Percentiles rank a stretch among this genome's conserved stretches.
Evolutionary conservation across 441 rosid species (phyloP).

Genomic region (Gossypium trilobum): DNA sequence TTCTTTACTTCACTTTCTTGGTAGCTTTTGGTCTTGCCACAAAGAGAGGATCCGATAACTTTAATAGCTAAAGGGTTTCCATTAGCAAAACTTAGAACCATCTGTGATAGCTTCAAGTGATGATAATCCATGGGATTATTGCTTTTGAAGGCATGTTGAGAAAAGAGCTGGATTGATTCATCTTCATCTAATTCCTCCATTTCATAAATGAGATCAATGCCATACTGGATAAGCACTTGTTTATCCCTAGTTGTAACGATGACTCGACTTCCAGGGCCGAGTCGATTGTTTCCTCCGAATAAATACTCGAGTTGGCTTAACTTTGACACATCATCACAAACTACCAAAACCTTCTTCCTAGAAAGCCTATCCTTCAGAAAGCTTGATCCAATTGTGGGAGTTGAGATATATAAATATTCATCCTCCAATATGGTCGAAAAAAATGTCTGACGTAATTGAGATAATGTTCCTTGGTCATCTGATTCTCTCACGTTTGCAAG

Average conservation of each 20-base stretch:
- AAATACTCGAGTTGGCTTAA: too few species aligned
- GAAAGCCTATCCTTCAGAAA: too few species aligned
- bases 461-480: not conserved
- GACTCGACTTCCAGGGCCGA: not conserved
- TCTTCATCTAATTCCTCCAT: not conserved
- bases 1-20: too few species aligned
- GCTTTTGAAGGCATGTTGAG: slow-evolving; percentile 16
- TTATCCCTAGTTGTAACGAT: not conserved
- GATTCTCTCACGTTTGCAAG: not conserved
- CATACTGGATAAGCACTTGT: not conserved
- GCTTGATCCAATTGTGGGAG: not conserved
- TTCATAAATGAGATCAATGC: not conserved
- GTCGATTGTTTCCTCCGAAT: too few species aligned
- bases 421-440: not conserved
- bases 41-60: not conserved
- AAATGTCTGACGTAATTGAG: not conserved
- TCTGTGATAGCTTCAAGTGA: not conserved
- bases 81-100: not conserved
- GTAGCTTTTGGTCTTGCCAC: too few species aligned
- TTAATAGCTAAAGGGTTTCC: slow-evolving; percentile 22
- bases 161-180: slow-evolving; percentile 23
- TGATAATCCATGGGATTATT: not conserved
- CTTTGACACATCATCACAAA: too few species aligned
- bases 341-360: too few species aligned
- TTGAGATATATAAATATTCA: not conserved